Base-by-base conservation (phyloP, 306 rosid genomes). In the Pachyrhizus erosus region DNA sequence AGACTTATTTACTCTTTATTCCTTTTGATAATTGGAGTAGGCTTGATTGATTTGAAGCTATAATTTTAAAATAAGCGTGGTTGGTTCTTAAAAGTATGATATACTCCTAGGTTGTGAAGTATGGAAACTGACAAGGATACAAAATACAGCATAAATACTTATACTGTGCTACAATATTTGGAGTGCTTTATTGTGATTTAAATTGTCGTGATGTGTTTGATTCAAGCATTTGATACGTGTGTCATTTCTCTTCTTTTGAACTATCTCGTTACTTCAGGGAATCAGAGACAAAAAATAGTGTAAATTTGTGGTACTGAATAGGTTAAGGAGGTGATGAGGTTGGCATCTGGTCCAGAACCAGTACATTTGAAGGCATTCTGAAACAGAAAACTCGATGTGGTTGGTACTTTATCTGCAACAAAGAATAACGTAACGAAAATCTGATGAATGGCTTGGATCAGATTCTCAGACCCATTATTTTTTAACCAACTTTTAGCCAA, bases 401-500 rank as follows among this genome's bases (percentile, higher is more conserved):
- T 82, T 40, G 71, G 77, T 67, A 15, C 81, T 75, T 75, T 75
- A 75, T 33, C 71, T 82, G 48, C 70, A 54, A 68, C 64, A 5
- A 65, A 24, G 68, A 34, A 55, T 39, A 68, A 20, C 57, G 31
- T 51, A 48, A 24, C 20, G 54, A 67, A 54, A 49, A 26, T 74
- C 26, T 74, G 69, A 80, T 65, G 64, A 77, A 42, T 27, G 70
- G 62, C 7, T 40, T 67, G 71, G 64, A 33, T 82, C 75, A 64
- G 46, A 65, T 82, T 65, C 85, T 82, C 37, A 51, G 21, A 75
- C 49, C 70, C 60, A 74, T 82, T 66, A 51, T 48, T 81, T 73
- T 71, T 60, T 21, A 31, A 72, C 79, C 54, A 80, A 33, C 84
- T 72, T 72, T 60, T 33, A 61, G 57, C 73, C 54, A 31, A 34